Evolutionary conservation across 805 yeast species (phyloP), one percentile per base, ranked within the genome.

Genomic region (Komagataella kurtzmanii): DNA sequence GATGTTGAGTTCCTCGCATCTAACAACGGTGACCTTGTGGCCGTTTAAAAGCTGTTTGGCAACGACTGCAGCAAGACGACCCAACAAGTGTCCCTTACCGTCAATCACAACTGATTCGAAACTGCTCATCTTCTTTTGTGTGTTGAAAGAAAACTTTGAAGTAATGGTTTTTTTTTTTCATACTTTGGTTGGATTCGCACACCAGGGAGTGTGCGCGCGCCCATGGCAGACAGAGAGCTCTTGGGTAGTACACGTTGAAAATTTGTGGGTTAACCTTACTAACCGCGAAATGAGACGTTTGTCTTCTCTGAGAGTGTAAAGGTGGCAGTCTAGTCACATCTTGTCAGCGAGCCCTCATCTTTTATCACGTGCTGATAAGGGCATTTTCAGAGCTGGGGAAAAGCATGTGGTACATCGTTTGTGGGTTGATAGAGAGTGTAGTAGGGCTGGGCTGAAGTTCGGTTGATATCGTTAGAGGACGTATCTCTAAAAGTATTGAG

Each of bases 41-140:
- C 99, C 99, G 78, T 87, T 85, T 73, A 93, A 85, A 67, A 93
- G 76, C 82, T 93, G 97, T 85, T 93, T 93, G 76, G 99, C 97
- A 71, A 93, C 89, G 70, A 82, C 85, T 66, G 97, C 88, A 65
- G 99, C 99, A 73, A 93, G 87, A 83, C 99, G 96, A 77, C 99
- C 99, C 74, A 93, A 84, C 73, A 93, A 85, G 80, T 93, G 99
- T 73, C 98, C 99, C 88, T 93, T 90, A 82, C 95, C 96, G 82
- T 89, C 97, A 82, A 89, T 85, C 77, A 90, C 97, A 79, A 86
- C 95, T 78, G 95, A 91, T 81, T 89, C 95, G 75, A 83, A 88
- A 73, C 88, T 80, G 76, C 86, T 82, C 89, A 84, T 83, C 61
- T 65, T 30, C 40, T 30, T 30, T 30, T 30, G 10, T 30, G 40